Conservation (phyloP, 1,139 yeast species). For the Zygosaccharomyces pseudobailii region DNA sequence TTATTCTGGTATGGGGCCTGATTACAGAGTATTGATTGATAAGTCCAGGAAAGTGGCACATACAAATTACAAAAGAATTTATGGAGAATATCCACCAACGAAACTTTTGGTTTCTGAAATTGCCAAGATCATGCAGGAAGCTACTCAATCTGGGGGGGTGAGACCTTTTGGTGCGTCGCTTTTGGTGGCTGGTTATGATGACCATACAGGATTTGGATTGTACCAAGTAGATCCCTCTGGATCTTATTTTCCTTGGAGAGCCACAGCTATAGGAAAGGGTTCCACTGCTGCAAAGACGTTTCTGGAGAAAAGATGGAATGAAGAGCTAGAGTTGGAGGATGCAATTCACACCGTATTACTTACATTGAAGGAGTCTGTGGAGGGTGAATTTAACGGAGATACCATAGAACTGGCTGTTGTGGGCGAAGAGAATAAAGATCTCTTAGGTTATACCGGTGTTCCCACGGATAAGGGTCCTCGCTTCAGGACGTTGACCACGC, state of each 20-base stretch:
- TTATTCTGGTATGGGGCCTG: conserved; percentile 99
- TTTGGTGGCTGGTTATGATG: conserved; percentile 91
- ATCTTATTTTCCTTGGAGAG: conserved; percentile 99
- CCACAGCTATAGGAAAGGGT: conserved; percentile 97
- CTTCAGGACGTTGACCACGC: conserved; percentile 75
- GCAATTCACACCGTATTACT: conserved; percentile 94
- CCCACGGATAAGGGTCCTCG: conserved; percentile 74
- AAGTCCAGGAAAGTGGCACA: conserved; percentile 92
- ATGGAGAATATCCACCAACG: conserved; percentile 96
- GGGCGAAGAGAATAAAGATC: conserved; percentile 75
- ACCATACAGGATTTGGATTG: conserved; percentile 70
- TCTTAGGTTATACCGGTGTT: conserved; percentile 86
- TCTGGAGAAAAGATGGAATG: conserved; percentile 96
- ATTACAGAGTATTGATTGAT: conserved; percentile 89
- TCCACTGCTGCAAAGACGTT: conserved; percentile 93
- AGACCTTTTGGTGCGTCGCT: conserved; percentile 66
- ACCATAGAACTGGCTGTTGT: conserved; percentile 90
- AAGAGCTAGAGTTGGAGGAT: conserved; percentile 92
- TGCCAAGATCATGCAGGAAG: conserved; percentile 96
- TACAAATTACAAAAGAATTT: conserved; percentile 84
- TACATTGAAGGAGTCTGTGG: conserved; percentile 93
- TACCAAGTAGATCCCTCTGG: conserved; percentile 99
- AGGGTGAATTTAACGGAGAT: conserved; percentile 96
- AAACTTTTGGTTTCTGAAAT: conserved; percentile 89
- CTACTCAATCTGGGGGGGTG: conserved; percentile 92